These are phyloP conservation scores for Starmera quercuum DNA, from an alignment of 805 yeast genomes.

Conservation along the genomic window DNA sequence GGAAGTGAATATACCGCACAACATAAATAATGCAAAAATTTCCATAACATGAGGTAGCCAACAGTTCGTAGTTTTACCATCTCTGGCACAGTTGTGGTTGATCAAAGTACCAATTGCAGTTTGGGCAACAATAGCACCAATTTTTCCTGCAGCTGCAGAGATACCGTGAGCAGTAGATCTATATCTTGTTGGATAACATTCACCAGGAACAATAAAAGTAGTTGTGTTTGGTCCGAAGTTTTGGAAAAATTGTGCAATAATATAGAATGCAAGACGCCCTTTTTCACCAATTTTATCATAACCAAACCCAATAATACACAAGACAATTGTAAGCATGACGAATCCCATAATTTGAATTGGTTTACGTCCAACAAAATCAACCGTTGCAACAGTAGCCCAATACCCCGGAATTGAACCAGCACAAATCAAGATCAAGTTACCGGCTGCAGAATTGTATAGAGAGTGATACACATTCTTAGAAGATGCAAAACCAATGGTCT, in stretches of 20 bases:
- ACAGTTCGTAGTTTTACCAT: conserved; percentile 46
- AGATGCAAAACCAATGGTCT: conserved; percentile 79
- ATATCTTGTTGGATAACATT: conserved; percentile 88
- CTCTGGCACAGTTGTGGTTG: conserved; percentile 66
- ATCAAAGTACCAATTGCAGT: conserved; percentile 79
- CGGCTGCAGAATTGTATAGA: conserved; percentile 75
- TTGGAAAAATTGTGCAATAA: conserved; percentile 79
- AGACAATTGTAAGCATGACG: conserved; percentile 57
- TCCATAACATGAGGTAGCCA: conserved; percentile 91
- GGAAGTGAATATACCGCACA: conserved; percentile 61
- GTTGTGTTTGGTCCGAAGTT: conserved; percentile 93
- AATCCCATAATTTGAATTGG: conserved; percentile 77
- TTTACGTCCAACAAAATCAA: conserved; percentile 80
- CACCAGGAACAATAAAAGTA: conserved; percentile 88
- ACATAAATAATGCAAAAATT: conserved; percentile 88
- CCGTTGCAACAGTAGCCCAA: conserved; percentile 76
- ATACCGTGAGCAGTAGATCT: conserved; percentile 95
- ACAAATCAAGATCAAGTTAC: conserved; percentile 86
- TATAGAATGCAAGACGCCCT: conserved; percentile 71
- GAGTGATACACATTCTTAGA: conserved; percentile 60
- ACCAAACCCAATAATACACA: conserved; percentile 80
- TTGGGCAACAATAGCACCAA: conserved; percentile 91
- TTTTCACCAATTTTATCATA: conserved; percentile 60
- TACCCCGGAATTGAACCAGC: conserved; percentile 96
- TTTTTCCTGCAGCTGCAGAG: conserved; percentile 87